Base-by-base conservation (phyloP, 345 rosid species). In the Gossypium rotundifolium region DNA sequence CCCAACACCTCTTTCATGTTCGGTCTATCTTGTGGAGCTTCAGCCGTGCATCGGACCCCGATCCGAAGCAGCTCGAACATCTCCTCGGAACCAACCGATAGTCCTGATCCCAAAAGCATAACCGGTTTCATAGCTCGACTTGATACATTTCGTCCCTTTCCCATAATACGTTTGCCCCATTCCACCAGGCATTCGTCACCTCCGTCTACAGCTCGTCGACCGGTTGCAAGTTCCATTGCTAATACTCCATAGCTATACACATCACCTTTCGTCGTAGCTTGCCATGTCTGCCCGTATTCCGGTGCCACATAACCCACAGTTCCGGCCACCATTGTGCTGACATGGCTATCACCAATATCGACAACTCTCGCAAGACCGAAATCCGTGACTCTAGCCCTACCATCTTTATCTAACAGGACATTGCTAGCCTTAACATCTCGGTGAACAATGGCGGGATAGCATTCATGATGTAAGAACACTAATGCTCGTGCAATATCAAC, bases 391-490 rank as follows among this genome's bases (percentile, higher is more conserved):
- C 85, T 74, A 0, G 97, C 98, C 74, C 76, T 89, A 6, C 97
- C 97, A 1, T 85, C 80, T 74, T 79, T 84, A 45, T 90, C 91
- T 18, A 94, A 80, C 44, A 94, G 79, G 23, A 92, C 98, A 60
- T 94, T 94, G 83, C 97, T 92, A 0, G 98, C 93, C 84, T 94
- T 94, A 18, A 94, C 97, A 33, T 94, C 98, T 6, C 98, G 86
- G 77, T 94, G 98, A 17, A 94, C 98, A 1, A 94, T 87, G 3
- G 97, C 79, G 40, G 91, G 95, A 82, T 85, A 87, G 75, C 98
- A 94, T 77, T 94, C 98, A 12, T 91, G 97, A 86, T 94, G 98
- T 23, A 94, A 80, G 74, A 89, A 94, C 18, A 92, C 87, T 70
- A 94, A 73, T 17, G 91, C 97, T 0, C 85, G 78, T 2, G 95